Evolutionary conservation across 805 yeast species (phyloP).

Genomic region (Jamesozyma hellenica): DNA sequence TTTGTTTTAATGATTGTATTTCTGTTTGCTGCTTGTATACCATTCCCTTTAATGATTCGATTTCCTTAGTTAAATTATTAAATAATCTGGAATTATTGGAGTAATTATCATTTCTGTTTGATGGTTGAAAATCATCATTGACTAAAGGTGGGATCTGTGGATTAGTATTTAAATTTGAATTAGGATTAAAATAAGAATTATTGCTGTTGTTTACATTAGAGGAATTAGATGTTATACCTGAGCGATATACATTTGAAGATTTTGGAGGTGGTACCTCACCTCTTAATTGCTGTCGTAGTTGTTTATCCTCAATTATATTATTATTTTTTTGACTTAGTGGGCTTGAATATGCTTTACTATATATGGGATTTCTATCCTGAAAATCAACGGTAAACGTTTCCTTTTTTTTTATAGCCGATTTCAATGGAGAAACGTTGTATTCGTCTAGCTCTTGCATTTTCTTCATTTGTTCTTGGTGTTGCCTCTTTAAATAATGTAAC

Average conservation of each 20-base stretch:
- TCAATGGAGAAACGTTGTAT: constrained; percentile 1
- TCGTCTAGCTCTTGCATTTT: constrained; percentile 6
- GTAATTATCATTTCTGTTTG: not conserved
- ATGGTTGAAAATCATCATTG: not conserved
- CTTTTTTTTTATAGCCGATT: not conserved
- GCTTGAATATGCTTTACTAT: not conserved
- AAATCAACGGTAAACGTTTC: no score
- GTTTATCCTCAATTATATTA: not conserved
- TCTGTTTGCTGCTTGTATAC: constrained; percentile 17
- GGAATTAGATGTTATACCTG: not conserved
- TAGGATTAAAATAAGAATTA: not conserved
- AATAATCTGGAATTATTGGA: not conserved
- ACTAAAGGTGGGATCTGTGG: not conserved
- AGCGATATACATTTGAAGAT: not conserved
- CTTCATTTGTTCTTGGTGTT: constrained; percentile 22
- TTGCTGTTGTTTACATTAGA: not conserved
- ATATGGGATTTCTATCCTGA: not conserved
- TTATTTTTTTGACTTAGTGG: not conserved
- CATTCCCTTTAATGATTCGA: constrained; percentile 11
- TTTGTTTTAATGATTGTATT: constrained; percentile 12
- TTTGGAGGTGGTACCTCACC: constrained; percentile 1
- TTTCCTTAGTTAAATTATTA: constrained; percentile 8
- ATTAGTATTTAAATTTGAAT: not conserved
- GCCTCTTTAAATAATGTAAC: constrained; percentile 20
- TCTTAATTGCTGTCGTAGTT: constrained; percentile 5